phyloP scores from a whole-genome alignment of 2,329 filamentous ascomycete genomes.

The Talaromyces sp. region DNA sequence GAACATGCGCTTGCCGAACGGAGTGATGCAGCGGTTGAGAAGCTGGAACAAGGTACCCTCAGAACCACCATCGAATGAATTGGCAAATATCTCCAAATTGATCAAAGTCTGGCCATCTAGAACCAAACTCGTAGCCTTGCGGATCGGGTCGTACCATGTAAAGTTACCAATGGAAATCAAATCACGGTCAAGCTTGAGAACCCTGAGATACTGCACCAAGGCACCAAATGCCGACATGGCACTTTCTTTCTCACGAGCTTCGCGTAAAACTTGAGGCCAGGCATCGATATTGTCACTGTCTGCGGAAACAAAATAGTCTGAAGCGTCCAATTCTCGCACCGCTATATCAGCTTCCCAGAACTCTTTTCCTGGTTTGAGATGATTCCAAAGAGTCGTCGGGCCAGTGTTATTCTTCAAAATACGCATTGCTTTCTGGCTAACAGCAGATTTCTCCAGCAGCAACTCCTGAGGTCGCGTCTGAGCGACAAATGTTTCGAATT shows the following conservation, averaged over 20 bases:
- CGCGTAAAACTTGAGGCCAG: slow-evolving; percentile 74
- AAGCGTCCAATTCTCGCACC: slow-evolving; percentile 74
- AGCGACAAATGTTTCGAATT: slow-evolving; percentile 94
- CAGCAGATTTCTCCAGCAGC: slow-evolving; percentile 78
- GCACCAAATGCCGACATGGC: slow-evolving; percentile 90
- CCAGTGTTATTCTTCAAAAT: slow-evolving; percentile 95
- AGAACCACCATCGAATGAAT: slow-evolving; percentile 79
- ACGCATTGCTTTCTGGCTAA: slow-evolving; percentile 84
- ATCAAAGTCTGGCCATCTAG: slow-evolving; percentile 94
- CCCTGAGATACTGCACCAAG: slow-evolving; percentile 78
- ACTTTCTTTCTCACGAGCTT: slow-evolving; percentile 73
- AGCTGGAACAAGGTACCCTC: slow-evolving; percentile 88
- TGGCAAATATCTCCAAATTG: slow-evolving; percentile 96
- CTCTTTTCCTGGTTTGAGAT: slow-evolving; percentile 79
- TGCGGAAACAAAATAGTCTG: slow-evolving; percentile 71
- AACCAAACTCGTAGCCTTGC: slow-evolving; percentile 82
- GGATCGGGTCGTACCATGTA: slow-evolving; percentile 86
- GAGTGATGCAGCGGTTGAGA: slow-evolving; percentile 90
- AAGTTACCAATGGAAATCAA: slow-evolving; percentile 90
- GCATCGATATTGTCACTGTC: slow-evolving; percentile 59
- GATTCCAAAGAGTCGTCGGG: slow-evolving; percentile 93
- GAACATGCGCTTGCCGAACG: slow-evolving; percentile 94
- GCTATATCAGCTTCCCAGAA: slow-evolving; percentile 88
- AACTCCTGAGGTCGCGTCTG: slow-evolving; percentile 88
- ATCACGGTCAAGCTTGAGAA: slow-evolving; percentile 84